These are phyloP conservation scores for Zangia roseola DNA, from an alignment of 768 basidiomycete genomes.

Conservation along the genomic window DNA sequence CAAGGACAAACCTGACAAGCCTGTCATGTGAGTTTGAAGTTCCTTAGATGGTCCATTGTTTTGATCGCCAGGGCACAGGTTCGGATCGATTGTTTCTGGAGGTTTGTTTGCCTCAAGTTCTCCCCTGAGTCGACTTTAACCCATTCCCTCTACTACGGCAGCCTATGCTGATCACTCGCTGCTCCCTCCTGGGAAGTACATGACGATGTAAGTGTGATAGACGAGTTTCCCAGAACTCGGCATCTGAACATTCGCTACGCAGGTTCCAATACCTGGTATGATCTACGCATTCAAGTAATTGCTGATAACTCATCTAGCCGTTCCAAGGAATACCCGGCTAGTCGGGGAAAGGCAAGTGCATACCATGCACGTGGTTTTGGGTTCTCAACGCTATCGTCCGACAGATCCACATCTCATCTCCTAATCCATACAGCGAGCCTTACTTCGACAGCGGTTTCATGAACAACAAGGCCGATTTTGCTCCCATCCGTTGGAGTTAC, in stretches of 20 bases:
- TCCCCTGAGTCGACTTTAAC: neutral
- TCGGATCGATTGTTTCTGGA: slow-evolving; percentile 66
- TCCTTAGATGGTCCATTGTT: neutral
- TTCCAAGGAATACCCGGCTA: slow-evolving; percentile 60
- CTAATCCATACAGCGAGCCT: slow-evolving; percentile 62
- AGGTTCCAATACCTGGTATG: slow-evolving; percentile 58
- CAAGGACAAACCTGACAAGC: slow-evolving; percentile 80
- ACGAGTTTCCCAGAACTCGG: slow-evolving; percentile 21
- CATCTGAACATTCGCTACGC: neutral
- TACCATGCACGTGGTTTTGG: no score
- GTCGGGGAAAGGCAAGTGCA: slow-evolving; percentile 57
- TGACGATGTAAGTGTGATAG: slow-evolving; percentile 50
- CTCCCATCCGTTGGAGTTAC: slow-evolving; percentile 75
- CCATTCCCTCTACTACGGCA: slow-evolving; percentile 8
- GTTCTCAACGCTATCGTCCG: neutral
- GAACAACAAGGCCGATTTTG: slow-evolving; percentile 77
- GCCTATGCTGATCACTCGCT: slow-evolving; percentile 71
- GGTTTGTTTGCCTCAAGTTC: slow-evolving; percentile 35
- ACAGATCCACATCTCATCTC: slow-evolving; percentile 60
- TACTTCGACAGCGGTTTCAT: slow-evolving; percentile 75
- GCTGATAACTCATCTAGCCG: neutral
- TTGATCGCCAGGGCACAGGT: slow-evolving; percentile 33
- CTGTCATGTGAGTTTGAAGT: slow-evolving; percentile 52
- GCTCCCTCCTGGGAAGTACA: slow-evolving; percentile 69
- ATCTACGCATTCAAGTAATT: neutral